Conservation (phyloP, 2,329 filamentous ascomycete genomes). For the Epichloe gansuensis region DNA sequence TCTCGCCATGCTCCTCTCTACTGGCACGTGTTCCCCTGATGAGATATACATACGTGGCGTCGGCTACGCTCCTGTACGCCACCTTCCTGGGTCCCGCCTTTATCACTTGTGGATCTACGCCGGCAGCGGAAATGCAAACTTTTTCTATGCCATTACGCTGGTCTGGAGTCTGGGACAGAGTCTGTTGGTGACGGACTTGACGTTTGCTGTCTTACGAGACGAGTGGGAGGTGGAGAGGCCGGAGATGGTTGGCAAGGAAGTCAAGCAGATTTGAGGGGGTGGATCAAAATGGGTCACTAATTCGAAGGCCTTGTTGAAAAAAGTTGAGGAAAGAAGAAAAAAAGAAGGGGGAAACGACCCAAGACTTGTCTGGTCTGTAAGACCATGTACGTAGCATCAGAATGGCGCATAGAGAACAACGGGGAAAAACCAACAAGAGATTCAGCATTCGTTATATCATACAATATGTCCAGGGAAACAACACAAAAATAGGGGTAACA, state of each 20-base stretch:
- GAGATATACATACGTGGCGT: constrained; percentile 82
- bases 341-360: not conserved
- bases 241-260: constrained; percentile 79
- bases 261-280: constrained; percentile 58
- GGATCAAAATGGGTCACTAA: not conserved
- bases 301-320: too few species aligned
- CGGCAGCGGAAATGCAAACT: constrained; percentile 94
- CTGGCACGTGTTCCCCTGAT: constrained; percentile 84
- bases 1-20: constrained; percentile 71
- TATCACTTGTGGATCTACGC: constrained; percentile 98
- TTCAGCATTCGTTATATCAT: not conserved
- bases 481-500: constrained; percentile 2
- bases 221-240: constrained; percentile 90
- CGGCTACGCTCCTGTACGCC: constrained; percentile 74
- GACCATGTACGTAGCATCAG: not conserved
- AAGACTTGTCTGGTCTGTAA: not conserved
- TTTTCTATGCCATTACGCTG: constrained; percentile 98
- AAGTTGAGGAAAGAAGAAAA: not conserved
- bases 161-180: constrained; percentile 92
- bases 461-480: not conserved
- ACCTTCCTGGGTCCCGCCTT: constrained; percentile 80
- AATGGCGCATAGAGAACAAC: not conserved
- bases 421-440: not conserved
- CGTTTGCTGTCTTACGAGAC: constrained; percentile 81
- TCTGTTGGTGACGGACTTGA: constrained; percentile 71